Conservation (phyloP, 1,284 basidiomycete species). For the Leccinum glutinopallens region DNA sequence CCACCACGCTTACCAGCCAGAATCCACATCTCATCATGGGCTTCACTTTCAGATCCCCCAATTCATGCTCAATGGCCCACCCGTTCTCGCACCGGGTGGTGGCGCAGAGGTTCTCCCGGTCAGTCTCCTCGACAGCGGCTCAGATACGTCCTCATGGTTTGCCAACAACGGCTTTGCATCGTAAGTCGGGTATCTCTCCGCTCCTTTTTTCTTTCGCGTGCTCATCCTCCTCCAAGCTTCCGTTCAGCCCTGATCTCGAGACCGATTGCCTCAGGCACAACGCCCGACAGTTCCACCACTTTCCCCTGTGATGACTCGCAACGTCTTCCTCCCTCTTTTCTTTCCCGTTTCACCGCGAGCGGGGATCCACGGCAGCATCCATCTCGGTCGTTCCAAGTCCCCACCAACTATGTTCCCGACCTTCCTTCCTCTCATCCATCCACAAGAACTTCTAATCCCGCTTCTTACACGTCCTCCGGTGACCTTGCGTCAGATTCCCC, state of each 20-base stretch:
- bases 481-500: conserved; percentile 9
- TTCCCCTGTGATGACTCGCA: conserved; percentile 7
- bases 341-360: conserved; percentile 1
- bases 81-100: conserved; percentile 66
- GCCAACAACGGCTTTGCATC: conserved; percentile 46
- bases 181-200: conserved; percentile 19
- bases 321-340: neutral
- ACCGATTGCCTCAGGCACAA: conserved; percentile 7
- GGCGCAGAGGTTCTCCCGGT: conserved; percentile 67
- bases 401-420: conserved; percentile 9
- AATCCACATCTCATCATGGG: conserved; percentile 21
- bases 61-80: conserved; percentile 58
- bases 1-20: conserved; percentile 10
- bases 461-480: conserved; percentile 16
- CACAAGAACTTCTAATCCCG: conserved; percentile 1
- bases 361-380: conserved; percentile 12
- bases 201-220: conserved; percentile 7
- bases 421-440: neutral
- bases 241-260: conserved; percentile 23
- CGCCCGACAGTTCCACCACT: conserved; percentile 4
- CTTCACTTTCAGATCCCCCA: conserved; percentile 65
- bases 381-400: conserved; percentile 5
- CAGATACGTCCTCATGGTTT: conserved; percentile 50
- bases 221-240: conserved; percentile 31
- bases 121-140: conserved; percentile 40